Evolutionary conservation across 2,329 filamentous ascomycete species (phyloP).

Genomic region (Aspergillus caelatus): DNA sequence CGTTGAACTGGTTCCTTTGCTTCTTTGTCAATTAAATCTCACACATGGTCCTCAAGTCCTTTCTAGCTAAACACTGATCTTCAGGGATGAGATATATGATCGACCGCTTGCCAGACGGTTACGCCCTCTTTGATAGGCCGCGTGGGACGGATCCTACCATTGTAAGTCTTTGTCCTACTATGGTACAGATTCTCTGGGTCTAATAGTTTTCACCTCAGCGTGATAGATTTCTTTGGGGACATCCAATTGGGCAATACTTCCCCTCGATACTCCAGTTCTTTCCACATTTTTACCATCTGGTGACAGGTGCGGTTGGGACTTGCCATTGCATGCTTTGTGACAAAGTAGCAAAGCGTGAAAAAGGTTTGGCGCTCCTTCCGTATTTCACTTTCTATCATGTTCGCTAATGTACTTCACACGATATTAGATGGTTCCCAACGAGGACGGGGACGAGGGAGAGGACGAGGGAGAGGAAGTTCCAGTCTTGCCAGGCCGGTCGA

Average conservation of each 20-base stretch:
- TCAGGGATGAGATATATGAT: constrained; percentile 52
- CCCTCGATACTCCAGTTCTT: constrained; percentile 59
- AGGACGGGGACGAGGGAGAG: constrained; percentile 3
- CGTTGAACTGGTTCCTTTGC: background rate
- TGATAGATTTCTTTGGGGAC: constrained; percentile 62
- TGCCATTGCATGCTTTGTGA: constrained; percentile 57
- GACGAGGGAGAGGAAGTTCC: constrained; percentile 5
- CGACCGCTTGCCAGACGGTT: constrained; percentile 58
- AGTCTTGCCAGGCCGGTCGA: background rate
- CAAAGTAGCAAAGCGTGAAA: constrained; percentile 19
- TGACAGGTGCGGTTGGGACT: constrained; percentile 48
- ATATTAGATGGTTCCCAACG: background rate
- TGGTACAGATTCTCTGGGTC: background rate
- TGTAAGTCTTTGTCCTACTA: constrained; percentile 28
- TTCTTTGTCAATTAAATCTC: background rate
- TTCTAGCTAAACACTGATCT: background rate
- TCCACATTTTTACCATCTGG: constrained; percentile 60
- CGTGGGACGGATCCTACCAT: constrained; percentile 41
- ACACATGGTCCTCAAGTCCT: background rate
- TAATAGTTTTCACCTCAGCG: constrained; percentile 33
- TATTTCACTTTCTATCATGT: background rate
- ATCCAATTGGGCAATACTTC: constrained; percentile 54
- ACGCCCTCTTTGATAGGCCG: constrained; percentile 53
- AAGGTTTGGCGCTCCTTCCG: constrained; percentile 9
- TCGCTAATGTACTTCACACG: background rate